Conservation (phyloP, 441 rosid species). For the Monsonia emarginata region DNA sequence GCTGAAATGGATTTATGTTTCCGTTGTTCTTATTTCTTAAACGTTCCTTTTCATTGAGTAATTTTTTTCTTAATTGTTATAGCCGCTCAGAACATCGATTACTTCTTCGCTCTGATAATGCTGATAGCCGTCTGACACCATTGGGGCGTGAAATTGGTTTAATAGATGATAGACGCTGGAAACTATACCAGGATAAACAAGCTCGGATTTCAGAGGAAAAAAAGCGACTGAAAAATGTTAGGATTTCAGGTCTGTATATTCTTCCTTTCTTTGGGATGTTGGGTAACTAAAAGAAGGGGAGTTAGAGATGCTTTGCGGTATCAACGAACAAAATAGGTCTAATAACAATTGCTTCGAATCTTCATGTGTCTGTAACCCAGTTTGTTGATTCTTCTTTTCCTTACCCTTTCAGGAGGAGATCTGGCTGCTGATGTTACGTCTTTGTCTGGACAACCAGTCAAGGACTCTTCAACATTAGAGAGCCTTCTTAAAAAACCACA, state of each 20-base stretch:
- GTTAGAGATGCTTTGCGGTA: background rate
- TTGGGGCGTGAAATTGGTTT: conserved; percentile 79
- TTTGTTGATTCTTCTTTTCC: conserved; percentile 7
- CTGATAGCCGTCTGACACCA: conserved; percentile 96
- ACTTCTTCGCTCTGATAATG: conserved; percentile 89
- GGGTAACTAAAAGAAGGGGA: background rate
- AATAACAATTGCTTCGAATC: background rate
- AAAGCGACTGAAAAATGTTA: conserved; percentile 59
- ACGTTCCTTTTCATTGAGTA: background rate
- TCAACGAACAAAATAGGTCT: background rate
- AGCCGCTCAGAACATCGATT: conserved; percentile 94
- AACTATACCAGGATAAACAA: conserved; percentile 78
- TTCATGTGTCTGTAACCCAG: background rate
- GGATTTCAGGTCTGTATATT: conserved; percentile 56
- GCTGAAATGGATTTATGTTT: background rate
- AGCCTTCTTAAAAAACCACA: conserved; percentile 92
- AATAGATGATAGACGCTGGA: conserved; percentile 90
- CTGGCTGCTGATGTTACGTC: conserved; percentile 64
- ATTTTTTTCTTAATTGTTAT: conserved; percentile 11
- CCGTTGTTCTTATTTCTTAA: background rate
- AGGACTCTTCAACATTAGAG: conserved; percentile 68
- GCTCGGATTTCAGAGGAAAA: conserved; percentile 70
- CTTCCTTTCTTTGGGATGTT: background rate
- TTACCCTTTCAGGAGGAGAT: conserved; percentile 54
- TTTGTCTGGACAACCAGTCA: conserved; percentile 76